Base-by-base conservation (phyloP, 2,329 filamentous ascomycete genomes). In the Arachnomyces sp. region DNA sequence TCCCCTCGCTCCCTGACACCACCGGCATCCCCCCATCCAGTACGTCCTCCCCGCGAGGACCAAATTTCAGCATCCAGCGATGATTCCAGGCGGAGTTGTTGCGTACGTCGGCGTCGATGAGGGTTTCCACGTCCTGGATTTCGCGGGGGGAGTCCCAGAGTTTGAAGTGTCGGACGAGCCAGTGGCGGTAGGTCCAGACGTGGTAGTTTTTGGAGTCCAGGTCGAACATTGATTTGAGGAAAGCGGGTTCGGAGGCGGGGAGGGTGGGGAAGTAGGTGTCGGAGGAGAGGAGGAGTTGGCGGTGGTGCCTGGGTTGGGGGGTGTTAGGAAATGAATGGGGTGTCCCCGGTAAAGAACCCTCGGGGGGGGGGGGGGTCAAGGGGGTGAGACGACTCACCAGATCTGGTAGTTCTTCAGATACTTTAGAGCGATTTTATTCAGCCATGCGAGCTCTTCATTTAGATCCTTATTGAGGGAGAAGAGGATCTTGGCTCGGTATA, bases 381-480 rank as follows among this genome's bases (percentile, higher is more conserved):
- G n/a, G 16, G 25, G 36, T 41, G 39, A 38, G 30, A 14, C n/a
- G 34, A 42, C 42, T 15, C 57, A 71, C 85, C 92, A 98, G 62
- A 98, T 98, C 66, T 98, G 92, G 68, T 98, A 98, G 68, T 96
- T 98, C 65, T 98, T 98, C 55, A 93, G 79, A 60, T 94, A 82
- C 42, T 77, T 72, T 38, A 94, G 70, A 8, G 90, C 85, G 18
- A 92, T 79, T 8, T 78, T 70, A 63, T 95, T 93, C 38, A 98
- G 72, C 88, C 90, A 98, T 32, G 70, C 67, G 34, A 95, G 72
- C 63, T 98, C 92, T 43, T 81, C 73, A 2, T 70, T 64, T 33
- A 92, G 68, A 40, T 80, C 68, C 35, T 81, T 72, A 35, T 75
- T 63, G 17, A 94, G 70, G 2, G 77, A 72, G 48, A 82, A 75